These are phyloP conservation scores for Drechmeria coniospora DNA, from an alignment of 2,329 filamentous ascomycete genomes.

Conservation along the genomic window DNA sequence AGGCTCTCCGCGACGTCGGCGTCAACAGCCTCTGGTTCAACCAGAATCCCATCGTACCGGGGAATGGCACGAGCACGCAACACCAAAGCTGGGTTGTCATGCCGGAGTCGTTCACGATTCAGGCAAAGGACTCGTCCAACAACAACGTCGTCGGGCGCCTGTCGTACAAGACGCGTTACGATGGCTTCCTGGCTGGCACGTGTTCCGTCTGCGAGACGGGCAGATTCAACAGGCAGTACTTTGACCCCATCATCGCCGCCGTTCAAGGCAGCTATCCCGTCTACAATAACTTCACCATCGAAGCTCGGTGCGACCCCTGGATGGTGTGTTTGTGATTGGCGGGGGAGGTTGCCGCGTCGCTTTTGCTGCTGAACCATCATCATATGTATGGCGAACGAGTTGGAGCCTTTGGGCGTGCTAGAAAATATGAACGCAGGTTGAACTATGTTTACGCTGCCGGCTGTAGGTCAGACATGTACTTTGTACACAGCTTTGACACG, in stretches of 20 bases:
- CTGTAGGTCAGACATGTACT: constrained; percentile 7
- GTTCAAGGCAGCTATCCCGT: constrained; percentile 22
- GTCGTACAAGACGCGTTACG: constrained; percentile 22
- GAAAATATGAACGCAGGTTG: constrained; percentile 4
- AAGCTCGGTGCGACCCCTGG: constrained; percentile 23
- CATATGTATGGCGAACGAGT: constrained; percentile 4
- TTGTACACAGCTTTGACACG: constrained; percentile 3
- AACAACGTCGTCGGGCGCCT: constrained; percentile 18
- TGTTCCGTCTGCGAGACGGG: constrained; percentile 20
- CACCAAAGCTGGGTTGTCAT: constrained; percentile 21
- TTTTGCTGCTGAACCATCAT: background rate
- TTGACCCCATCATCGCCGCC: constrained; percentile 21
- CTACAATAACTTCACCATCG: constrained; percentile 21
- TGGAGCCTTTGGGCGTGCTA: constrained; percentile 1
- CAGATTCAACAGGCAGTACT: constrained; percentile 21
- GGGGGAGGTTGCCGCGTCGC: background rate
- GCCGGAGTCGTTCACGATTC: constrained; percentile 21
- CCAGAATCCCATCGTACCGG: constrained; percentile 21
- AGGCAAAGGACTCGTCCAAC: constrained; percentile 17
- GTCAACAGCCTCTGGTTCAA: constrained; percentile 24
- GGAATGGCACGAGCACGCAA: constrained; percentile 13
- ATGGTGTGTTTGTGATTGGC: constrained; percentile 17
- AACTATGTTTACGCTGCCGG: constrained; percentile 5
- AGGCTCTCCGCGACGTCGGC: constrained; percentile 21
- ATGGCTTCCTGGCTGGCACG: constrained; percentile 19